Base-by-base conservation (phyloP, 2,329 filamentous ascomycete genomes). In the Reticulascus tulasneorum region DNA sequence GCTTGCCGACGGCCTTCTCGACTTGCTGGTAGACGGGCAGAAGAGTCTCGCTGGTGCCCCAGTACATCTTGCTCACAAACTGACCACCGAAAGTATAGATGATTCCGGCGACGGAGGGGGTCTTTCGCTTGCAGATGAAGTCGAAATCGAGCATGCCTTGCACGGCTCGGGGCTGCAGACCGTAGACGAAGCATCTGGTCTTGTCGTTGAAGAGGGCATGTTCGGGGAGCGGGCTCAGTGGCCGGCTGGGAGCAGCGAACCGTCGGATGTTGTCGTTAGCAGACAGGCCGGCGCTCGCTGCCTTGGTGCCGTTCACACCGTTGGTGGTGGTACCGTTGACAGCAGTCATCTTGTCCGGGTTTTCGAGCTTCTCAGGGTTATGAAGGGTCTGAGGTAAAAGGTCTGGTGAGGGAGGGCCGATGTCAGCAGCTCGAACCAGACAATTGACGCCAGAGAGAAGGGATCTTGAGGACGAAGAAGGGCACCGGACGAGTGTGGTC, bases 41-140 rank as follows among this genome's bases (percentile, higher is more conserved):
- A 50, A 98, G 83, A 47, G 93, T 98, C 78, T 98, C 93, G 73
- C 89, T 96, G 61, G 93, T 98, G 60, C 93, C 93, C 93, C 93
- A 98, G 86, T 98, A 98, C 93, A 98, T 97, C 84, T 98, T 98
- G 83, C 89, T 96, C 64, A 98, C 93, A 82, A 98, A 98, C 73
- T 98, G 93, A 53, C 93, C 93, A 64, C 93, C 93, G 62, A 98
- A 98, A 55, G 93, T 96, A 78, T 98, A 98, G 78, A 98, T 97
- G 71, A 98, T 97, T 63, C 90, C 93, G 51, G 93, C 93, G 41
- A 98, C 93, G 40, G 93, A 98, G 48, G 93, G 93, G 43, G 86
- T 94, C 63, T 82, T 79, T 59, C 93, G 87, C 82, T 97, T 97
- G 89, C 93, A 98, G 73, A 98, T 98, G 79, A 97, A 98, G 77